Conservation (phyloP, 2,329 filamentous ascomycete species). For the Talaromyces rugulosus region DNA sequence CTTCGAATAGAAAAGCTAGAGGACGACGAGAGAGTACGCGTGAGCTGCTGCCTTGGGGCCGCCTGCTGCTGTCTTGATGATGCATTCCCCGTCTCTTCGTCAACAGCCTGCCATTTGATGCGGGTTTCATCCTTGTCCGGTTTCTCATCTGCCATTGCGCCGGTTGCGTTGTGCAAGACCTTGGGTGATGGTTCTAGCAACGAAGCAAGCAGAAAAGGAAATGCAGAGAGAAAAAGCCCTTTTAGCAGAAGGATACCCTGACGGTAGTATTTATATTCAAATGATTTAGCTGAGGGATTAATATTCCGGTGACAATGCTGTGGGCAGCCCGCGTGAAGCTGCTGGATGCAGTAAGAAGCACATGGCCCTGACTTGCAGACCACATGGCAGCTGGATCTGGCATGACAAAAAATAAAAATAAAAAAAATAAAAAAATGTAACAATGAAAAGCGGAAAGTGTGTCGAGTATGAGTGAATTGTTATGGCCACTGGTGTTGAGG, state of each 20-base stretch:
- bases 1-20: slow-evolving; percentile 13
- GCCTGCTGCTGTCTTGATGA: neutral
- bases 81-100: slow-evolving; percentile 13
- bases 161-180: neutral
- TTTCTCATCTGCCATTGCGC: slow-evolving; percentile 1
- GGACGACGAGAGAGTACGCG: slow-evolving; percentile 9
- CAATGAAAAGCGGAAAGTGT: neutral
- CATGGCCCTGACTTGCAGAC: neutral
- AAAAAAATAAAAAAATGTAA: neutral
- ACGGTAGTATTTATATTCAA: neutral
- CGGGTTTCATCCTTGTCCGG: neutral
- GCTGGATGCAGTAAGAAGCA: neutral
- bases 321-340: neutral
- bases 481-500: neutral
- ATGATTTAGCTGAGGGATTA: neutral
- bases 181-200: neutral
- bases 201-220: neutral
- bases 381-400: neutral
- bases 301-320: neutral
- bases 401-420: neutral
- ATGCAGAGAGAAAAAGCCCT: neutral
- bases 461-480: slow-evolving; percentile 6
- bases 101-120: slow-evolving; percentile 13
- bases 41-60: slow-evolving; percentile 8
- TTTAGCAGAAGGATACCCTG: neutral